A percentile compares a stretch with the other conserved stretches of the same genome.
These are phyloP conservation scores for Orbilia quercus DNA, from an alignment of 2,329 filamentous ascomycete genomes.

Conservation along the genomic window DNA sequence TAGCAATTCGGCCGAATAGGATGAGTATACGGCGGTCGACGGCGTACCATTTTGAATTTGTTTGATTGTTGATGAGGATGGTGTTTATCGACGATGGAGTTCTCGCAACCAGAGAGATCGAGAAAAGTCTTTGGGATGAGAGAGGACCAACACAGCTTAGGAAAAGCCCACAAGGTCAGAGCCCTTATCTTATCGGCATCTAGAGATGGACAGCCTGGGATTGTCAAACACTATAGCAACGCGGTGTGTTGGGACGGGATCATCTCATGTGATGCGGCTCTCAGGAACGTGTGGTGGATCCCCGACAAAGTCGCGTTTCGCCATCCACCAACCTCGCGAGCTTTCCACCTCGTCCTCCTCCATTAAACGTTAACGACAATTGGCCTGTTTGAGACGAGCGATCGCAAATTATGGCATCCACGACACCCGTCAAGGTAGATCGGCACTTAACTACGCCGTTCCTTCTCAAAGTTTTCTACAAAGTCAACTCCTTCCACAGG, in stretches of 20 bases:
- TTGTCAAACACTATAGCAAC: slow-evolving; percentile 33
- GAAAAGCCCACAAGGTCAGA: slow-evolving; percentile 43
- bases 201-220: background rate
- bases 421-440: slow-evolving; percentile 67
- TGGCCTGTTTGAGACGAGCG: background rate
- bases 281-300: background rate
- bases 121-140: slow-evolving; percentile 21
- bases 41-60: slow-evolving; percentile 56
- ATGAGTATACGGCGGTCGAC: slow-evolving; percentile 9
- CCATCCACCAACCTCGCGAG: background rate
- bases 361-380: background rate
- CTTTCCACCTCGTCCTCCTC: background rate
- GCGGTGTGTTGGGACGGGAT: slow-evolving; percentile 17
- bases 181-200: slow-evolving; percentile 53
- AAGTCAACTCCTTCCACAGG: slow-evolving; percentile 78
- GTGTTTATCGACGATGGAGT: slow-evolving; percentile 50
- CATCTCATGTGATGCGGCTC: slow-evolving; percentile 38
- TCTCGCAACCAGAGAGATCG: slow-evolving; percentile 28
- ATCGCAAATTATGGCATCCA: slow-evolving; percentile 40
- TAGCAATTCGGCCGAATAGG: slow-evolving; percentile 28
- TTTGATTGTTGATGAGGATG: slow-evolving; percentile 55
- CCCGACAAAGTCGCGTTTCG: slow-evolving; percentile 14
- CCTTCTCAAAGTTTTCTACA: slow-evolving; percentile 86
- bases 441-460: slow-evolving; percentile 81
- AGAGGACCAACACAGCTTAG: slow-evolving; percentile 14